These are phyloP conservation scores for Cercospora beticola DNA, from an alignment of 2,329 filamentous ascomycete species.

Conservation along the genomic window DNA sequence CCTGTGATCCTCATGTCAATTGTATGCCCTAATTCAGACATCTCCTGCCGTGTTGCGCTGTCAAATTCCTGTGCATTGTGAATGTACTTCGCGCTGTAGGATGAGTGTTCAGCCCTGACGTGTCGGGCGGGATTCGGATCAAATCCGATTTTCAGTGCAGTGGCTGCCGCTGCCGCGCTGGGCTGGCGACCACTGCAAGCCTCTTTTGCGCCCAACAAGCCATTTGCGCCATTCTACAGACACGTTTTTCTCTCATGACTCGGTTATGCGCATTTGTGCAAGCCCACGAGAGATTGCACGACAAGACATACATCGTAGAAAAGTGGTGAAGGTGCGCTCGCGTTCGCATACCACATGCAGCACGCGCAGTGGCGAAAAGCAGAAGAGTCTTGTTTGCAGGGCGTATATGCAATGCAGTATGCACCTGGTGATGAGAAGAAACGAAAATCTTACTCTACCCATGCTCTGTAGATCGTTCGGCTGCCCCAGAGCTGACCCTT, in stretches of 20 bases:
- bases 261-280: neutral
- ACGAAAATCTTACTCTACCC: constrained; percentile 57
- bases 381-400: neutral
- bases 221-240: constrained; percentile 1
- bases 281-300: neutral
- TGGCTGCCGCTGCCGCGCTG: neutral
- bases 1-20: neutral
- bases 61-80: neutral
- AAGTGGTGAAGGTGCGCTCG: neutral
- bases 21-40: neutral
- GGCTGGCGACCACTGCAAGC: neutral
- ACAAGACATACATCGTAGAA: neutral
- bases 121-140: neutral
- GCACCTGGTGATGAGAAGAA: neutral
- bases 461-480: constrained; percentile 79
- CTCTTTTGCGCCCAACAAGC: neutral
- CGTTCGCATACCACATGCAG: neutral
- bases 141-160: neutral
- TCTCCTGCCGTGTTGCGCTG: neutral
- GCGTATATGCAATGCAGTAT: neutral
- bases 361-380: neutral
- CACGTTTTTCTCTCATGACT: neutral
- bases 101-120: neutral
- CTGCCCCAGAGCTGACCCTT: constrained; percentile 82
- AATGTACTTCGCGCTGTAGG: neutral